Evolutionary conservation across 805 yeast species (phyloP).

Genomic region (Pichia pseudocactophila): DNA sequence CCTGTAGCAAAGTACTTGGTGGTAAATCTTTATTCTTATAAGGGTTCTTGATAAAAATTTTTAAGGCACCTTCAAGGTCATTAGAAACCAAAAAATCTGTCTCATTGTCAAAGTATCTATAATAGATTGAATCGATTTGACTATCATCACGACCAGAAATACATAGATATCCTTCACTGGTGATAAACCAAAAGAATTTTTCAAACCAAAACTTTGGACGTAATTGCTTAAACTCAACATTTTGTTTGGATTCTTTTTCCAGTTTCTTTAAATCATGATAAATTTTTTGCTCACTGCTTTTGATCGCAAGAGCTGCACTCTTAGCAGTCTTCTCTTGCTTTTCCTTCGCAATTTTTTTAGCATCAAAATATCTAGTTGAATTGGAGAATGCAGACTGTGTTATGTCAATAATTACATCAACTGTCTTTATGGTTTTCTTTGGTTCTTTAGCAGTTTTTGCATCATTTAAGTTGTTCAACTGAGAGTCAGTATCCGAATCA

Average conservation of each 20-base stretch:
- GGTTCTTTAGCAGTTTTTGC: constrained; percentile 6
- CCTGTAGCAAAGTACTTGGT: constrained; percentile 82
- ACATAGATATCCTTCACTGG: constrained; percentile 81
- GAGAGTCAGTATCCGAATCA: constrained; percentile 29
- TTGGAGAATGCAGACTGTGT: constrained; percentile 77
- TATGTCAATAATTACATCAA: constrained; percentile 60
- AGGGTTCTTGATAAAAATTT: constrained; percentile 78
- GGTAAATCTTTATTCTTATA: constrained; percentile 62
- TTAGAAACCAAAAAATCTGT: constrained; percentile 67
- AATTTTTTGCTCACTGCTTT: constrained; percentile 74
- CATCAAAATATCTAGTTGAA: constrained; percentile 71
- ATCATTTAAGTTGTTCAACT: constrained; percentile 6
- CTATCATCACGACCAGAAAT: constrained; percentile 76
- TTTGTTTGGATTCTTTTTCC: constrained; percentile 46
- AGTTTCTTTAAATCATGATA: constrained; percentile 60
- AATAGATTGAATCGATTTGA: constrained; percentile 74
- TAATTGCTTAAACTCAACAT: constrained; percentile 41
- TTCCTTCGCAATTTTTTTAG: constrained; percentile 63
- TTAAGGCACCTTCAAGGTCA: constrained; percentile 64
- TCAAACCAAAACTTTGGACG: constrained; percentile 86
- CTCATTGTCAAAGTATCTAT: constrained; percentile 59
- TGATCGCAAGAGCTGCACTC: constrained; percentile 68
- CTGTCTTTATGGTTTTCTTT: constrained; percentile 17
- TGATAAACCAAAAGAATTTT: constrained; percentile 88
- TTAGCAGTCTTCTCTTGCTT: constrained; percentile 77